phyloP scores from a whole-genome alignment of 495 filamentous ascomycete species.

The Penicillium antarcticum region DNA sequence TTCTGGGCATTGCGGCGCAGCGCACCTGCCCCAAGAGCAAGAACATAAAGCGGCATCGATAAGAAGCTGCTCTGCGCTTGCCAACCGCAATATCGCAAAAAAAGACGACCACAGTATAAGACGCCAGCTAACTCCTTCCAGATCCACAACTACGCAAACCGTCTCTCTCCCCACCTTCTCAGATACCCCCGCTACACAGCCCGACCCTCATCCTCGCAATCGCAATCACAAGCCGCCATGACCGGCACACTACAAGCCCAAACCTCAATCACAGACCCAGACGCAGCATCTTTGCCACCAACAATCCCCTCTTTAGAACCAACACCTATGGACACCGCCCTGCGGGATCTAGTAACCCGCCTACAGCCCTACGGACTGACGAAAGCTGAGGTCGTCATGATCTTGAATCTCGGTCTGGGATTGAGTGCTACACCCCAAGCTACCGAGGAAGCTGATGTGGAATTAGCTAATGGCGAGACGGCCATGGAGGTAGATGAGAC shows the following conservation, averaged over 20 bases:
- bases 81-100: neutral
- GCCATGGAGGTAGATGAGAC: slow-evolving; percentile 25
- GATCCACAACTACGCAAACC: slow-evolving; percentile 45
- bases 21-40: neutral
- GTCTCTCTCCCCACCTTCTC: slow-evolving; percentile 38
- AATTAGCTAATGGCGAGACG: slow-evolving; percentile 15
- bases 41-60: neutral
- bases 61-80: neutral
- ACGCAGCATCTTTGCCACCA: slow-evolving; percentile 5
- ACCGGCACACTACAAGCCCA: slow-evolving; percentile 20
- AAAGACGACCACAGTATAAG: neutral
- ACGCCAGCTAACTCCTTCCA: slow-evolving; percentile 10
- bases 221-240: slow-evolving; percentile 25
- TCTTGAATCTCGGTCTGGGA: slow-evolving; percentile 55
- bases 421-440: slow-evolving; percentile 3
- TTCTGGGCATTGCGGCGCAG: neutral
- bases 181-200: slow-evolving; percentile 31
- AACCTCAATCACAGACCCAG: slow-evolving; percentile 10
- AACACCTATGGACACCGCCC: slow-evolving; percentile 36
- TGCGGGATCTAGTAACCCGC: slow-evolving; percentile 36
- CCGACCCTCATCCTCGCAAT: slow-evolving; percentile 23
- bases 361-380: slow-evolving; percentile 50
- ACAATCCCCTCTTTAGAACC: slow-evolving; percentile 7
- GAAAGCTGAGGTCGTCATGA: slow-evolving; percentile 64
- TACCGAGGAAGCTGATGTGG: slow-evolving; percentile 10